phyloP scores from a whole-genome alignment of 2,329 filamentous ascomycete species.

The Fusarium hainanense region DNA sequence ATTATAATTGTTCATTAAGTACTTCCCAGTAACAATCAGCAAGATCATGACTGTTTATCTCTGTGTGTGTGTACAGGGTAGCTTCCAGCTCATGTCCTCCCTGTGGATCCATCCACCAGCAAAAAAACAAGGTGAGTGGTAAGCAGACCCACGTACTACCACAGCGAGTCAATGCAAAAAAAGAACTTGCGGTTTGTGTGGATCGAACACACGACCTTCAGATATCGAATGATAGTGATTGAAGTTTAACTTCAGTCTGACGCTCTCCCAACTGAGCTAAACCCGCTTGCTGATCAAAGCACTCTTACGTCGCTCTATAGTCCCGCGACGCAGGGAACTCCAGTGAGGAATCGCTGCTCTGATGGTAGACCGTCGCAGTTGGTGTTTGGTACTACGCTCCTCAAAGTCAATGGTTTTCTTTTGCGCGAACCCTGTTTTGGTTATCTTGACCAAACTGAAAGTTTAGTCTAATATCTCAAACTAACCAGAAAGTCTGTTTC shows the following conservation, averaged over 20 bases:
- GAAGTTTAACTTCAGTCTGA: not conserved
- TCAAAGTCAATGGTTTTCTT: not conserved
- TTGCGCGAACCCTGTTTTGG: too few species aligned
- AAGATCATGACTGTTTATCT: too few species aligned
- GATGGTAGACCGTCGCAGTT: not conserved
- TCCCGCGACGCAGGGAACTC: fast-evolving
- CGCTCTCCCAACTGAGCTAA: not conserved
- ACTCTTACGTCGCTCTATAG: fast-evolving
- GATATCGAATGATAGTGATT: not conserved
- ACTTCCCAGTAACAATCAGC: too few species aligned
- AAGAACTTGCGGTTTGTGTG: not conserved
- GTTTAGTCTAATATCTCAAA: not conserved
- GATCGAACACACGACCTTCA: not conserved
- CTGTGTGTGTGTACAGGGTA: not conserved
- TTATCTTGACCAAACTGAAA: too few species aligned
- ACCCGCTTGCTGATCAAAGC: not conserved
- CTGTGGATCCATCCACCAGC: not conserved
- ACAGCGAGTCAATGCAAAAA: not conserved
- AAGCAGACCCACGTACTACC: not conserved
- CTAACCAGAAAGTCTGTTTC: not conserved
- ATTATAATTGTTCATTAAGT: too few species aligned
- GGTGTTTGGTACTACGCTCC: not conserved
- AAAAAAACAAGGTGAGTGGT: not conserved
- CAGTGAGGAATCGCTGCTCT: too few species aligned
- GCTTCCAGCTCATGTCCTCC: not conserved